Base-by-base conservation (phyloP, 2,329 filamentous ascomycete genomes). In the Berkeleyomyces rouxiae region DNA sequence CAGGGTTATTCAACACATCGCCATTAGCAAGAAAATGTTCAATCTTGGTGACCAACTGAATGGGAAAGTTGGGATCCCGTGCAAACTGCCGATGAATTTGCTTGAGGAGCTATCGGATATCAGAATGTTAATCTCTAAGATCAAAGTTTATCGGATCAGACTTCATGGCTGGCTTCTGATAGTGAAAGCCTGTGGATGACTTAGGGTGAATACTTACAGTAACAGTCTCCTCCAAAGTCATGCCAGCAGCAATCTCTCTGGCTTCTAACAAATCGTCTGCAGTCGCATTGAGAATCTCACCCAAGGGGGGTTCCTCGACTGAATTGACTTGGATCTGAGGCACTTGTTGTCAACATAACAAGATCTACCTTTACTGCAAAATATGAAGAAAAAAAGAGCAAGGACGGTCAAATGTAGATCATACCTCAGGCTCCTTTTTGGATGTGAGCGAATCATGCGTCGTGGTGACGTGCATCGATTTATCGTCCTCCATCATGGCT, bases 221-320 rank as follows among this genome's bases (percentile, higher is more conserved):
- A 58, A 68, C 68, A 39, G 71, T 71, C 46, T 71, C 69, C 40
- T 72, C 72, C 23, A 73, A 69, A 42, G 68, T 71, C 63, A 73
- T 70, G 51, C 61, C 71, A 23, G 67, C 68, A 1, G 74, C 74
- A 43, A 71, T 64, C 46, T 72, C 73, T 65, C 70, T 75, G 40
- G 75, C 75, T 65, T 77, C 73, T n/a, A 74, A 69, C n/a, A 76
- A 67, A 66, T 77, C 75, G 65, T 75, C 71, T 53, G 75, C 74
- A 3, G 75, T 76, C 23, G 73, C 73, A 55, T 72, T 71, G 51
- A 76, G 68, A 4, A 51, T 33, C 13, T 63, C 59, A n/a, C 55
- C 61, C 43, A 57, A 43, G 40, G 44, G 58, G 31, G 58, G 23
- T 13, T 53, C 16, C 11, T 36, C 49, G 31, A 59, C 9, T 10